Evolutionary conservation across 1,284 basidiomycete genomes (phyloP).

Genomic region (Cryptococcus deneoformans): DNA sequence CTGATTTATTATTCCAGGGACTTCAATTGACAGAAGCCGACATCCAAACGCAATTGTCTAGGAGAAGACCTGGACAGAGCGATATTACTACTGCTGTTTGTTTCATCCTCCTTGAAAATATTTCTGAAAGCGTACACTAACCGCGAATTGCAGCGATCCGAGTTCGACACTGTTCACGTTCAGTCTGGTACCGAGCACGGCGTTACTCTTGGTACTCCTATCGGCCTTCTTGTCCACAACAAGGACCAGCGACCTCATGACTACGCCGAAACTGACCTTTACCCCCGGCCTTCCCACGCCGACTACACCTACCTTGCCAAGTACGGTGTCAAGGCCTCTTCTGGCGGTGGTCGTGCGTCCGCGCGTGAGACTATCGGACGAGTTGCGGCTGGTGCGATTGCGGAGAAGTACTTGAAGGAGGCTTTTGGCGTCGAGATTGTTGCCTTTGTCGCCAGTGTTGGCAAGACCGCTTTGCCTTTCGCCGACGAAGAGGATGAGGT

Average conservation of each 20-base stretch:
- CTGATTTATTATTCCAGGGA: slow-evolving; percentile 58
- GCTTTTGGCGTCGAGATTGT: slow-evolving; percentile 93
- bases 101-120: not conserved
- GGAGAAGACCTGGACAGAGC: slow-evolving; percentile 92
- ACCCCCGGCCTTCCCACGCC: slow-evolving; percentile 95
- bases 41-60: slow-evolving; percentile 87
- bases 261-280: slow-evolving; percentile 97
- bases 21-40: slow-evolving; percentile 75
- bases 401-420: slow-evolving; percentile 89
- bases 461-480: slow-evolving; percentile 74
- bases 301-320: slow-evolving; percentile 99
- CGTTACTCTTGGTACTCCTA: slow-evolving; percentile 95
- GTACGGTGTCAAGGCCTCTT: slow-evolving; percentile 96
- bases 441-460: slow-evolving; percentile 94
- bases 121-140: not conserved
- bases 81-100: slow-evolving; percentile 92
- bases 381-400: slow-evolving; percentile 97
- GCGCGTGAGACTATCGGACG: slow-evolving; percentile 97
- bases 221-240: slow-evolving; percentile 92
- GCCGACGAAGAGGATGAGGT: slow-evolving; percentile 71
- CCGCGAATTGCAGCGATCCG: slow-evolving; percentile 70
- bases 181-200: slow-evolving; percentile 94
- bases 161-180: slow-evolving; percentile 91
- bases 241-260: slow-evolving; percentile 98
- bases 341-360: slow-evolving; percentile 89